phyloP scores from a whole-genome alignment of 345 rosid species.

The Sisymbrium irio region DNA sequence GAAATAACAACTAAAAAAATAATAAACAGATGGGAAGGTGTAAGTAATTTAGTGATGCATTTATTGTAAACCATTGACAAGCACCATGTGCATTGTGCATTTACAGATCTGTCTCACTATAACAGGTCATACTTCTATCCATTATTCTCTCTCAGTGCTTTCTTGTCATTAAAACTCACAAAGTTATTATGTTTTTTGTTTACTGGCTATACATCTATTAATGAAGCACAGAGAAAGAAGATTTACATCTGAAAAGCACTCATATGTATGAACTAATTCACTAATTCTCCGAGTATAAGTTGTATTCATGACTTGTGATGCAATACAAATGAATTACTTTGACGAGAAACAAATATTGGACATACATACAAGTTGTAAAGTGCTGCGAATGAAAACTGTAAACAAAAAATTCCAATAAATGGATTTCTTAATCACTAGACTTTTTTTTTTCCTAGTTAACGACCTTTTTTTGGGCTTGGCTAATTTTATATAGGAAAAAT shows the following conservation, averaged over 20 bases:
- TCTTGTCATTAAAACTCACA: neutral
- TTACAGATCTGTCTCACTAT: slow-evolving; percentile 6
- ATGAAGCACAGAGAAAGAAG: neutral
- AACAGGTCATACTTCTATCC: neutral
- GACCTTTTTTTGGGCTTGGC: neutral
- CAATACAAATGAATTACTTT: neutral
- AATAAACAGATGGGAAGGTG: slow-evolving; percentile 25
- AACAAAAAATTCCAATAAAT: neutral
- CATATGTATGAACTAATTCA: neutral
- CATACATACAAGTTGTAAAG: neutral
- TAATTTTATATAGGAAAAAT: neutral
- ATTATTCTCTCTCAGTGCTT: neutral
- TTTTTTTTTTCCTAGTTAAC: neutral
- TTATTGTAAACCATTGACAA: slow-evolving; percentile 10
- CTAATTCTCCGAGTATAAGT: neutral
- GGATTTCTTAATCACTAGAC: neutral
- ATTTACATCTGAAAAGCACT: neutral
- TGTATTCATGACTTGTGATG: neutral
- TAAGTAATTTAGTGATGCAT: slow-evolving; percentile 16
- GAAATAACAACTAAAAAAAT: neutral
- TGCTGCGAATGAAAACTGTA: neutral
- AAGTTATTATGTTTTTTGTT: neutral
- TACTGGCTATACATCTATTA: neutral
- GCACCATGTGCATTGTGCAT: slow-evolving; percentile 28
- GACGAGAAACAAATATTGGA: neutral